A percentile compares a stretch with the other conserved stretches of the same genome.
Evolutionary conservation across 176 grass and related monocot genomes (phyloP).

Genomic region (Ensete glaucum): DNA sequence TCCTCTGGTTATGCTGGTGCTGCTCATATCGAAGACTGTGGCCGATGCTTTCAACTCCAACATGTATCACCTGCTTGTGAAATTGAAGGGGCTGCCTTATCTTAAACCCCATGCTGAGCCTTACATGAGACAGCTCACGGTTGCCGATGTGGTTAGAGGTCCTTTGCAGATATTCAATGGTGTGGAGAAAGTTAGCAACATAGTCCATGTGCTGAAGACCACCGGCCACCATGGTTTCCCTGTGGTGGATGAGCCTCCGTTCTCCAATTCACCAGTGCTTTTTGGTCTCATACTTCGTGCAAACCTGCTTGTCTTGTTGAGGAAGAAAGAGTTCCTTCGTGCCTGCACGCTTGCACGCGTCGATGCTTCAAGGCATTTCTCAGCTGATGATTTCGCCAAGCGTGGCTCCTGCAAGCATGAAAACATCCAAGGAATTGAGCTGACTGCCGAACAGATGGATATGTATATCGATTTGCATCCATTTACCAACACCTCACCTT

Average conservation of each 20-base stretch:
- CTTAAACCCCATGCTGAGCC: constrained; percentile 87
- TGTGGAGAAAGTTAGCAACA: constrained; percentile 72
- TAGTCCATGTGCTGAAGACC: constrained; percentile 68
- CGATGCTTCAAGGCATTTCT: constrained; percentile 46
- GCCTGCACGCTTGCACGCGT: constrained; percentile 21
- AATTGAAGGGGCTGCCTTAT: constrained; percentile 85
- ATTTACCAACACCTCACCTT: constrained; percentile 86
- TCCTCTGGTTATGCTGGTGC: constrained; percentile 81
- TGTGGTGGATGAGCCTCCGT: constrained; percentile 65
- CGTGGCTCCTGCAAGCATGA: constrained; percentile 65
- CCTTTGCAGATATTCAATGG: constrained; percentile 61
- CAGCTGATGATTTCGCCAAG: constrained; percentile 69
- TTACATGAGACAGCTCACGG: constrained; percentile 79
- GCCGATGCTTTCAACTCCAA: constrained; percentile 76
- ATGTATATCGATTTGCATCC: constrained; percentile 95
- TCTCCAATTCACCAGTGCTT: constrained; percentile 51
- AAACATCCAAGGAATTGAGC: constrained; percentile 50
- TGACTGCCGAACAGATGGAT: constrained; percentile 69
- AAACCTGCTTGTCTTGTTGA: constrained; percentile 82
- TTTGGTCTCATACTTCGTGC: constrained; percentile 69
- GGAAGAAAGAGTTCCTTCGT: constrained; percentile 52
- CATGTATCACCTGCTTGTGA: constrained; percentile 77
- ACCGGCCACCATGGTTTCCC: constrained; percentile 87
- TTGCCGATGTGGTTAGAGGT: constrained; percentile 84
- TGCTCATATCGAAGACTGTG: constrained; percentile 86